Base-by-base conservation (phyloP, 495 filamentous ascomycete genomes). In the Neohortaea acidophila region DNA sequence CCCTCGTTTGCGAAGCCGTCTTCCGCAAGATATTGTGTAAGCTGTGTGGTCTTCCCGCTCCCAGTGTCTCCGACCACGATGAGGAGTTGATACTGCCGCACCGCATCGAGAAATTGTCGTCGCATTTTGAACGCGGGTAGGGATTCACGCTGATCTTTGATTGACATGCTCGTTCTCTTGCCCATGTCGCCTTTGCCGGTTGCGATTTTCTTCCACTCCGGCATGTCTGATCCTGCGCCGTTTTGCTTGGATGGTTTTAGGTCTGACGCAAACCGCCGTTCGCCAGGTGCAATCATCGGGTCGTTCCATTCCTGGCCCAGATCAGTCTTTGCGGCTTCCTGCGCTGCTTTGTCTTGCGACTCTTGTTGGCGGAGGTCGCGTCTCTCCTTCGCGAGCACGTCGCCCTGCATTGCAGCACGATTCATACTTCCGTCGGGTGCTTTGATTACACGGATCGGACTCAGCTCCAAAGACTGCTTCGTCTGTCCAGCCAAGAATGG, bases 11-110 rank as follows among this genome's bases (percentile, higher is more conserved):
- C 79, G 52, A 84, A 96, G 1, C 89, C 89, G 33, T 70, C 87
- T 56, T 99, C 89, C 11, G 84, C 84, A 2, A 99, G 66, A 46
- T 85, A 99, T 50, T 99, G 89, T 0, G 89, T 92, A 21, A 99
- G 51, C 55, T 99, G 89, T 0, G 89, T 99, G 1, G 89, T 99
- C 55, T 99, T 99, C 41, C 91, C 91, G 3, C 84, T 92, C 18
- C 91, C 91, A 44, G 91, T 99, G 54, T 96, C 89, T 43, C 91
- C 89, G 40, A 96, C 87, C 2, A 96, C 89, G 59, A 99, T 91
- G 45, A 99, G 54, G 27, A 96, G 64, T 49, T 94, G 91, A 57
- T 99, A 86, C 21, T 81, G 75, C 17, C 63, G 62, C 6, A 99
- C 81, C 19, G 89, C 89, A 50, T 93, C 77, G 31, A 96, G 74